These are phyloP conservation scores for Capsella rubella DNA, from an alignment of 441 rosid genomes.

Conservation along the genomic window DNA sequence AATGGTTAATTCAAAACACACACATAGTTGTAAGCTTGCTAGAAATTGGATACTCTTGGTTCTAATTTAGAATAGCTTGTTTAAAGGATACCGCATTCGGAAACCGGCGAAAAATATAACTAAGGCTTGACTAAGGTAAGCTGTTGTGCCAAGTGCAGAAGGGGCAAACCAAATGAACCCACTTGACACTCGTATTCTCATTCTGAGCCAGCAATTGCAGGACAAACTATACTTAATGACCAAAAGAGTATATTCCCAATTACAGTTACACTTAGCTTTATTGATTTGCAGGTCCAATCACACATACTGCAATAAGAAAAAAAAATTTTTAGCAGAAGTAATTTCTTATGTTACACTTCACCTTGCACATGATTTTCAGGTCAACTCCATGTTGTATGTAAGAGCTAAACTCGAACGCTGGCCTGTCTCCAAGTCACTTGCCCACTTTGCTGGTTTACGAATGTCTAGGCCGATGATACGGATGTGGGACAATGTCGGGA, in stretches of 20 bases:
- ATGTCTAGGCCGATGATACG: not conserved
- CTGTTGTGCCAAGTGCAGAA: not conserved
- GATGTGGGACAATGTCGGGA: conserved; percentile 11
- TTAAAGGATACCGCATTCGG: not conserved
- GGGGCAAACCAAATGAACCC: not conserved
- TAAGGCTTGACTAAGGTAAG: not conserved
- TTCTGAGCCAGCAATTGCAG: not conserved
- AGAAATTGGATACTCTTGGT: no score
- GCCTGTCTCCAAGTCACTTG: conserved; percentile 11
- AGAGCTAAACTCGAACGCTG: conserved; percentile 6
- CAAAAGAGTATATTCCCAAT: conserved; percentile 20
- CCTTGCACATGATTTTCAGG: conserved; percentile 6
- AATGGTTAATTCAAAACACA: no score
- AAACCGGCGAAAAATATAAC: not conserved
- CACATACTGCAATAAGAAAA: not conserved
- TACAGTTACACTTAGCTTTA: conserved; percentile 40
- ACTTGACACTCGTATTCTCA: not conserved
- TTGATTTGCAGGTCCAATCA: conserved; percentile 29
- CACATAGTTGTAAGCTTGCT: no score
- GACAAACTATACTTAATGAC: conserved; percentile 9
- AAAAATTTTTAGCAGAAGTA: conserved; percentile 9
- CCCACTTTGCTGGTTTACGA: not conserved
- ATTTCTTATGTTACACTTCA: conserved; percentile 19
- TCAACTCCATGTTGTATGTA: conserved; percentile 20
- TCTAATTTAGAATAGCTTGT: no score